Evolutionary conservation across 2,329 filamentous ascomycete species (phyloP), one percentile per base, ranked within the genome.

Genomic region (Capronia epimyces): DNA sequence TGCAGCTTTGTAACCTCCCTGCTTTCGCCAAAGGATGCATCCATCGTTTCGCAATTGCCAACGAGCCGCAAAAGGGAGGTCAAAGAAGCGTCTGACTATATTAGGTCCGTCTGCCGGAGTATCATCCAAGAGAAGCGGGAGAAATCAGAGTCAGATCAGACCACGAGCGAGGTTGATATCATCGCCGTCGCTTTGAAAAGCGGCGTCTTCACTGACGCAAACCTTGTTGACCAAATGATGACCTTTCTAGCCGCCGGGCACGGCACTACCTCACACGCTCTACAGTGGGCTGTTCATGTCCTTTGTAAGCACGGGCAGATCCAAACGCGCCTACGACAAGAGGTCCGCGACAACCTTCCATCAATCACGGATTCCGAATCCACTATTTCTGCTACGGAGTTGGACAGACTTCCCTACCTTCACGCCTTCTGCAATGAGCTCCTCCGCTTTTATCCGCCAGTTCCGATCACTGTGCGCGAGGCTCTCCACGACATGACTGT

Each of bases 151-250:
- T 6, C 15, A 22, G 37, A 22, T 10, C 15, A 22, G 37, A 10
- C 15, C 9, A 41, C 10, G 8, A 20, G 20, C 10, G 81, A 82
- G 42, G 66, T 79, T 5, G 89, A 95, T 65, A 93, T 95, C 50
- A 72, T 95, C 25, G 87, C 84, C 1, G 84, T 91, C 0, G 88
- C 88, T 13, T 72, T 94, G 40, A 78, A 83, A 64, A 87, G 82
- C 34, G 86, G 84, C 37, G 80, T 75, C 7, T 93, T 94, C 68
- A 78, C 71, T 13, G 86, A 93, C 54, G 84, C 88, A 44, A 82
- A 87, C 54, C 78, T 95, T 13, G 79, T 88, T 25, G 85, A 93
- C 65, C 88, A 95, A 67, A 78, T 91, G 64, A 93, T 94, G 86
- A 93, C 87, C 0, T 91, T 94, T 71, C 78, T 94, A 4, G 84